Evolutionary conservation across 768 basidiomycete species (phyloP).

Genomic region (Lentinula raphanica): DNA sequence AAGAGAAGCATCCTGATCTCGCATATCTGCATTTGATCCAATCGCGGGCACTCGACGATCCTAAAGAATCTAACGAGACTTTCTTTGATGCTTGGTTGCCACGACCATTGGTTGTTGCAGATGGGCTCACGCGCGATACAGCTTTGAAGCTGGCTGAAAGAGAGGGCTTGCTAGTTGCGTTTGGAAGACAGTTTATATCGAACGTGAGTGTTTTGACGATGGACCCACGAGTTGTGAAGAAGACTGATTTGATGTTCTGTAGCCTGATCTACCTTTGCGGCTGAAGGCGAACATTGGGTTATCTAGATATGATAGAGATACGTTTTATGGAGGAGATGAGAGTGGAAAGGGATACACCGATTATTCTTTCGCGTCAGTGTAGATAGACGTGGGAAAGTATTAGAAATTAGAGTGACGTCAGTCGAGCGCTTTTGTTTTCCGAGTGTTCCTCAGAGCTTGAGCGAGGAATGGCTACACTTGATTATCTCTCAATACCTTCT

Average conservation of each 20-base stretch:
- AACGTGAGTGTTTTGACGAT: constrained; percentile 18
- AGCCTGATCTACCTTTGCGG: constrained; percentile 29
- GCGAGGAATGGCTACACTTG: constrained; percentile 38
- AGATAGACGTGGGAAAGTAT: too few relatives aligned
- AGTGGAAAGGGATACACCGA: constrained; percentile 24
- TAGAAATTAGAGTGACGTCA: not conserved
- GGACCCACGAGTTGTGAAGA: not conserved
- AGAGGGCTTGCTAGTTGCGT: constrained; percentile 23
- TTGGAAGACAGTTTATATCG: constrained; percentile 30
- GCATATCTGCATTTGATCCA: constrained; percentile 41
- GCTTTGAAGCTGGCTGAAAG: constrained; percentile 24
- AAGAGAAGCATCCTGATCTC: constrained; percentile 28
- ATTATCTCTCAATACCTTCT: constrained; percentile 41
- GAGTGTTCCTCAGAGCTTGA: not conserved
- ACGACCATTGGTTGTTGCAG: constrained; percentile 23
- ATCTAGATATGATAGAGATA: constrained; percentile 12
- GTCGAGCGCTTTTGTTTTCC: not conserved
- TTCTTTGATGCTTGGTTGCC: constrained; percentile 27
- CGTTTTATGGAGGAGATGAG: constrained; percentile 20
- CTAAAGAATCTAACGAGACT: constrained; percentile 20
- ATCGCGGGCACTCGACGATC: constrained; percentile 16
- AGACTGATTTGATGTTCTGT: not conserved
- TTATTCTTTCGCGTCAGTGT: constrained; percentile 24
- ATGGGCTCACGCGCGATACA: constrained; percentile 24
- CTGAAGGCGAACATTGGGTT: constrained; percentile 18